Conservation (phyloP, 2,329 filamentous ascomycete genomes). For the Fusarium sp. region DNA sequence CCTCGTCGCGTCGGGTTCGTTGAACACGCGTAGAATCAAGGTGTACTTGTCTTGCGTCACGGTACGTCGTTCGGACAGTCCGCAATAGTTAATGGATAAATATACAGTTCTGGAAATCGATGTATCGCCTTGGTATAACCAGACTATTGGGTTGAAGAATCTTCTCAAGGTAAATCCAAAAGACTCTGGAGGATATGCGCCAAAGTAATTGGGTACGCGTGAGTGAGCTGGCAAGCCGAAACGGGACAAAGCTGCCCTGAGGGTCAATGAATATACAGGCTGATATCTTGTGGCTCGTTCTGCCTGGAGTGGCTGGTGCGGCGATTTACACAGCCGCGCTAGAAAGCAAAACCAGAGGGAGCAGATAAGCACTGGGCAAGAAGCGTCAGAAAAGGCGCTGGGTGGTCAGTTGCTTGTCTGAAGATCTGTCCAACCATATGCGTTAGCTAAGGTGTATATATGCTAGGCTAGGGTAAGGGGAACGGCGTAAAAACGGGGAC, state of each 20-base stretch:
- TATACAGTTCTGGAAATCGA: conserved; percentile 52
- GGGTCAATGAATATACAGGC: conserved; percentile 45
- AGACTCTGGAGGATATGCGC: conserved; percentile 61
- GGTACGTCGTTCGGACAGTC: conserved; percentile 22
- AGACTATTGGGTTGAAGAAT: conserved; percentile 59
- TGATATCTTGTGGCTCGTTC: conserved; percentile 62
- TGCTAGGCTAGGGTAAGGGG: conserved; percentile 46
- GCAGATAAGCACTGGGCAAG: conserved; percentile 34
- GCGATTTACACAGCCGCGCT: conserved; percentile 60
- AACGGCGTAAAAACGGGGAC: conserved; percentile 42
- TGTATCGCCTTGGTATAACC: conserved; percentile 58
- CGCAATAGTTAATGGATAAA: conserved; percentile 45
- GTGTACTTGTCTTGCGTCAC: conserved; percentile 23
- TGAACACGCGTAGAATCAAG: conserved; percentile 27
- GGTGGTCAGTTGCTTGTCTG: conserved; percentile 46
- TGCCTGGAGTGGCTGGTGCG: conserved; percentile 51
- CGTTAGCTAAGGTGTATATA: conserved; percentile 54
- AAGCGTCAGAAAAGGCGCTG: conserved; percentile 42
- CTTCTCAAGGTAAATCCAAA: conserved; percentile 48
- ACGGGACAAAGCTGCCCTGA: conserved; percentile 51
- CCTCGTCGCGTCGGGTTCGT: conserved; percentile 48
- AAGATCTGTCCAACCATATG: conserved; percentile 55
- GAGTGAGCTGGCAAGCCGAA: conserved; percentile 72
- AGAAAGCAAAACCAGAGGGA: conserved; percentile 43
- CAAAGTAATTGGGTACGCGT: conserved; percentile 71